phyloP scores from a whole-genome alignment of 371 early-diverging fungal species.

The Basidiobolus meristosporus region DNA sequence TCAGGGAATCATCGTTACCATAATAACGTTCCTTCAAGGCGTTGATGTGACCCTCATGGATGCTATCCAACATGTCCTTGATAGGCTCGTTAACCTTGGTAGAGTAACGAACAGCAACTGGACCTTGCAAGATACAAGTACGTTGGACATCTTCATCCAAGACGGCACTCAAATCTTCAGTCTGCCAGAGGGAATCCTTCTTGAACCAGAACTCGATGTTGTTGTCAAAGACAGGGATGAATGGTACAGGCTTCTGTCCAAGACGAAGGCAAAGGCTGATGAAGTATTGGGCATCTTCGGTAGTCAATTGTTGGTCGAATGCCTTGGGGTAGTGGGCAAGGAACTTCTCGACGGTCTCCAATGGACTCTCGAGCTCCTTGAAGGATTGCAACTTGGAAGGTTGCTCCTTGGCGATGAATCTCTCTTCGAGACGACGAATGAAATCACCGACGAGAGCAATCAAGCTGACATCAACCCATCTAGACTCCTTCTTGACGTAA shows the following conservation, averaged over 20 bases:
- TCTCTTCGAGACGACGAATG: constrained; percentile 76
- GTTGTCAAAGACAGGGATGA: constrained; percentile 81
- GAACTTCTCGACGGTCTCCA: constrained; percentile 44
- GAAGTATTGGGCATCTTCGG: constrained; percentile 85
- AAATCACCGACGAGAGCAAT: constrained; percentile 77
- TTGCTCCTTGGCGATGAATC: constrained; percentile 42
- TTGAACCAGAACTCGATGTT: constrained; percentile 89
- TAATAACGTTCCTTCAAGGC: constrained; percentile 64
- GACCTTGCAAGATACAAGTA: constrained; percentile 90
- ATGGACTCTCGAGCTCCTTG: constrained; percentile 46
- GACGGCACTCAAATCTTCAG: constrained; percentile 81
- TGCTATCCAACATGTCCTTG: constrained; percentile 71
- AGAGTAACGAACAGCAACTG: constrained; percentile 69
- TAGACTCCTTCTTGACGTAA: constrained; percentile 53
- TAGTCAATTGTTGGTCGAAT: constrained; percentile 54
- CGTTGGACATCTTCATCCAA: constrained; percentile 79
- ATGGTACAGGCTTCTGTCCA: constrained; percentile 80
- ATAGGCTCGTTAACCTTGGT: constrained; percentile 72
- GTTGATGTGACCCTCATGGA: constrained; percentile 66
- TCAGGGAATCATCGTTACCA: constrained; percentile 28
- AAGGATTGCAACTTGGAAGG: constrained; percentile 50
- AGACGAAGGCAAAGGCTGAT: constrained; percentile 61
- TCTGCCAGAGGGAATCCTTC: constrained; percentile 94
- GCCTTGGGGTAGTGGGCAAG: constrained; percentile 63
- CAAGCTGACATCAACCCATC: constrained; percentile 78